phyloP scores from a whole-genome alignment of 2,329 filamentous ascomycete species.

The Fusarium tupiense region DNA sequence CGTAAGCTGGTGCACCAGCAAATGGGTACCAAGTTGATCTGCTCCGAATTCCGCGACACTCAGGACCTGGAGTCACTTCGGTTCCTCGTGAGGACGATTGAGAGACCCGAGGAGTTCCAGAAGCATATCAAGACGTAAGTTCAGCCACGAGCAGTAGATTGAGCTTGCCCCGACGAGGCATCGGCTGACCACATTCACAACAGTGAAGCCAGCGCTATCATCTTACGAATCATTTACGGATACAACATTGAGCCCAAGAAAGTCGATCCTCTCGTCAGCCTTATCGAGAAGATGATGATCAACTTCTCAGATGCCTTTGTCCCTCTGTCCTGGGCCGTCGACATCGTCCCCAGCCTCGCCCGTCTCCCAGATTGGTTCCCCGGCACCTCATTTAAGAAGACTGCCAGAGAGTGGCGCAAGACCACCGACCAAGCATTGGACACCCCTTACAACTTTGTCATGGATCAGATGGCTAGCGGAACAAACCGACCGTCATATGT shows the following conservation, averaged over 20 bases:
- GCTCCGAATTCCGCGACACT: conserved; percentile 26
- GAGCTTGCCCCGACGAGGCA: too few relatives aligned
- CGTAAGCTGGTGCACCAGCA: conserved; percentile 46
- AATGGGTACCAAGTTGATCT: conserved; percentile 39
- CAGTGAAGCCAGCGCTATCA: conserved; percentile 44
- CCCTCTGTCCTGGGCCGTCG: conserved; percentile 48
- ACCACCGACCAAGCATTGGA: conserved; percentile 29
- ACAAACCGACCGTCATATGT: conserved; percentile 41
- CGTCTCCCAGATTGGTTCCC: conserved; percentile 46
- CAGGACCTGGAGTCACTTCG: conserved; percentile 44
- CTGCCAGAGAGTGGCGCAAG: conserved; percentile 41
- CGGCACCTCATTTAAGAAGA: conserved; percentile 45
- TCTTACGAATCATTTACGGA: conserved; percentile 45
- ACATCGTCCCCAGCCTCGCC: conserved; percentile 45
- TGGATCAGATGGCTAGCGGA: conserved; percentile 38
- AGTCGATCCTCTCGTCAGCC: conserved; percentile 43
- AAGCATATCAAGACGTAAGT: conserved; percentile 44
- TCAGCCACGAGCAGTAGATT: background rate
- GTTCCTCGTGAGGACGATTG: conserved; percentile 37
- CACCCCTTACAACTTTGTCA: conserved; percentile 46
- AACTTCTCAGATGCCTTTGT: conserved; percentile 43
- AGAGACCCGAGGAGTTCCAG: conserved; percentile 33
- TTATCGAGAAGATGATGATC: conserved; percentile 44
- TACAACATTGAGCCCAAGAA: conserved; percentile 46
- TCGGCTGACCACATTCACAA: background rate